Evolutionary conservation across 163 green algal species (phyloP), one percentile per base, ranked within the genome.

Genomic region (Trebouxia gelatinosa): DNA sequence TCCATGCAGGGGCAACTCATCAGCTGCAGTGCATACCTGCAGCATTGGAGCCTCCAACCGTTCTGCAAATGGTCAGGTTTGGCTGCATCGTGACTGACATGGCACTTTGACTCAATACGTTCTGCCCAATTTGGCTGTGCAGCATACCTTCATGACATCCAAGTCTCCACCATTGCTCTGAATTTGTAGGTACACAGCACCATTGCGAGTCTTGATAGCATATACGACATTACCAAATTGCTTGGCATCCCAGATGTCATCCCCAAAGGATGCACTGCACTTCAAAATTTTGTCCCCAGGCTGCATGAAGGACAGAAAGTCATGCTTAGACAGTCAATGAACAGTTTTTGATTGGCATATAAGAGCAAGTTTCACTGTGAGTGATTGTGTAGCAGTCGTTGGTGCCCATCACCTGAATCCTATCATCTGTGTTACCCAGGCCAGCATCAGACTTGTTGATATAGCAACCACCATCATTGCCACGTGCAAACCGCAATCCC

Each of bases 221-320:
- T 97, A 98, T 84, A 97, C 95, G 68, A 97, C 92, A 86, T 97
- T 91, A 13, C 95, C 95, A 78, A 92, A 98, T 84, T 97, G 97
- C 75, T 95, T 84, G 1, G 95, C 95, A 54, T 95, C 87, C 95
- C 95, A 98, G 1, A 98, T 86, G 39, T 98, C 95, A 37, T 38
- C 67, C 29, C 94, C 94, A 83, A 98, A 98, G 21, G 93, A 97
- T 0, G 93, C 93, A 43, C 80, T 91, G 74, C 97, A 93, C 80
- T 91, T 70, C 4, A 98, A 80, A 28, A 99, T 88, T 85, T 98
- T 98, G 86, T 99, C 95, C n/a, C 95, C 95, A 50, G 87, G 81
- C 91, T 95, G 80, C 71, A 82, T 5, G 6, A 46, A 9, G 70
- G 74, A 39, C 17, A 37, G 31, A 21, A 72, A 72, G 51, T 79